These are phyloP conservation scores for Trichocomaceae sp. DNA, from an alignment of 2,329 filamentous ascomycete genomes.

Conservation along the genomic window DNA sequence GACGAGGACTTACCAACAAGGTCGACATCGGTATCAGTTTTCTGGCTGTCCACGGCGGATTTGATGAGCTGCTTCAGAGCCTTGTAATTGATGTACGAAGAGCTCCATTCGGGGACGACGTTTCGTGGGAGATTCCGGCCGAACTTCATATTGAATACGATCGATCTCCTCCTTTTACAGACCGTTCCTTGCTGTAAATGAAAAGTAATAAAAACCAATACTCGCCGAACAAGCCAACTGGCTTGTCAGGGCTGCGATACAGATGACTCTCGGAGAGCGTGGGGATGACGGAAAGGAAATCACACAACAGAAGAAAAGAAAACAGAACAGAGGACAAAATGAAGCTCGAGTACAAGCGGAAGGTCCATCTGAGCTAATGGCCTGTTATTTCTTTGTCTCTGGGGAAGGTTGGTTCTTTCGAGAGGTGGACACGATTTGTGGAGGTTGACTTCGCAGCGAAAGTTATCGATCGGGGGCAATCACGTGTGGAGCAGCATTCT, in stretches of 20 bases:
- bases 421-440: background rate
- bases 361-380: constrained; percentile 4
- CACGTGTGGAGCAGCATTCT: background rate
- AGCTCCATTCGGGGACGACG: constrained; percentile 46
- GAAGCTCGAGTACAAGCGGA: background rate
- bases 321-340: constrained; percentile 14
- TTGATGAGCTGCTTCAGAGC: constrained; percentile 90
- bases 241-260: background rate
- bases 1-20: constrained; percentile 69
- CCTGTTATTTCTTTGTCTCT: background rate
- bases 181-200: background rate
- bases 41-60: constrained; percentile 58
- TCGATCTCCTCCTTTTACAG: background rate
- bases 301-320: constrained; percentile 5
- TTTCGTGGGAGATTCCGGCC: constrained; percentile 44
- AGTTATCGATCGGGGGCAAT: background rate
- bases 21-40: constrained; percentile 70
- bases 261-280: background rate
- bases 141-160: constrained; percentile 41
- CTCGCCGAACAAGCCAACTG: background rate
- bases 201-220: background rate
- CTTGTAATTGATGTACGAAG: constrained; percentile 48
- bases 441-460: background rate
- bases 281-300: background rate
- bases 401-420: background rate